Evolutionary conservation across 2,329 filamentous ascomycete genomes (phyloP).

Genomic region (Xylariaceae sp.): DNA sequence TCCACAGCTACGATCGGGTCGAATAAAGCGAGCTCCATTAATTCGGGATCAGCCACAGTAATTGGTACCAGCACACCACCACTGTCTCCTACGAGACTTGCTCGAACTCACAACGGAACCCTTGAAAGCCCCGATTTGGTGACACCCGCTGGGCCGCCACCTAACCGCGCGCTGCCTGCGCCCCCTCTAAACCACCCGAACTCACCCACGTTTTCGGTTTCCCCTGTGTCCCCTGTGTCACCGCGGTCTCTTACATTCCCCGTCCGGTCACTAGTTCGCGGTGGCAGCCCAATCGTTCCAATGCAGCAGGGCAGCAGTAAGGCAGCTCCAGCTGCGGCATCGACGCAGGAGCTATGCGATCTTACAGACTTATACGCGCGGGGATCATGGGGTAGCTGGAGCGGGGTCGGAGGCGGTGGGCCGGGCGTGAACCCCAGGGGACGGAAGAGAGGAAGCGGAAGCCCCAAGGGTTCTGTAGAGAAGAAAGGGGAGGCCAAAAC

Average conservation of each 20-base stretch:
- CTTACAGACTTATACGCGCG: slow-evolving; percentile 41
- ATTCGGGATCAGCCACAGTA: slow-evolving; percentile 23
- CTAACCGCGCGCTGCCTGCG: slow-evolving; percentile 50
- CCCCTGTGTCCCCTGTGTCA: slow-evolving; percentile 26
- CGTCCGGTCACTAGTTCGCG: slow-evolving; percentile 17
- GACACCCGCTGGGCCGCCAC: slow-evolving; percentile 50
- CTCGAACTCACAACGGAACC: slow-evolving; percentile 44
- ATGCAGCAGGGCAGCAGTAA: background rate
- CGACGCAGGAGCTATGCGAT: slow-evolving; percentile 39
- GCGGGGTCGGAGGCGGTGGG: slow-evolving; percentile 33
- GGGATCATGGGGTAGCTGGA: slow-evolving; percentile 47
- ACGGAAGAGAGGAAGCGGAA: slow-evolving; percentile 25
- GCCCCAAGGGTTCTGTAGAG: slow-evolving; percentile 17
- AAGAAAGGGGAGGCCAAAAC: slow-evolving; percentile 20
- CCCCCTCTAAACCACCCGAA: slow-evolving; percentile 30
- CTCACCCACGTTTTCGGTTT: slow-evolving; percentile 22
- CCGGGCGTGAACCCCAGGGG: slow-evolving; percentile 25
- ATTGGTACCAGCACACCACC: slow-evolving; percentile 33
- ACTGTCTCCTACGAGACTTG: slow-evolving; percentile 43
- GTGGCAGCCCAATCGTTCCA: slow-evolving; percentile 6
- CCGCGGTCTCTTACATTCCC: slow-evolving; percentile 36
- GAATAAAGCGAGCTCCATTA: slow-evolving; percentile 35
- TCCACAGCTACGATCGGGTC: slow-evolving; percentile 29
- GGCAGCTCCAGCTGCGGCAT: slow-evolving; percentile 24
- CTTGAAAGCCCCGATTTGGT: slow-evolving; percentile 46